Percentiles rank a stretch among this genome's conserved stretches.
These are phyloP conservation scores for Termitomyces sp. DNA, from an alignment of 768 basidiomycete species.

Conservation along the genomic window DNA sequence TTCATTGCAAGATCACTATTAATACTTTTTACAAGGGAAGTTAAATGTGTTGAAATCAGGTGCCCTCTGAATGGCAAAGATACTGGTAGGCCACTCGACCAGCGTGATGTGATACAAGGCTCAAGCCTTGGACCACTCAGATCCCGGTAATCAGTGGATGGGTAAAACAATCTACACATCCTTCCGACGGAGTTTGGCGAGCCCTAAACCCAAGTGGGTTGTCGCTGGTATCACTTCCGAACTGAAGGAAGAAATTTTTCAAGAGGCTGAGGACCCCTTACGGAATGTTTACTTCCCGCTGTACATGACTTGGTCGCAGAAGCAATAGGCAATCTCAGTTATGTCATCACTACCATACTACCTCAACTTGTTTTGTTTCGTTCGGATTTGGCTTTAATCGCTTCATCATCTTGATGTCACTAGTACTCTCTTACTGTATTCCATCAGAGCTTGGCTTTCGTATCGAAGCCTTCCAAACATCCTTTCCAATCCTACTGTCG, in stretches of 20 bases:
- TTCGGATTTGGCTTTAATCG: too few relatives aligned
- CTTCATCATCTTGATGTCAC: too few relatives aligned
- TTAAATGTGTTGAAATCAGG: neutral
- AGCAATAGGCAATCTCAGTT: neutral
- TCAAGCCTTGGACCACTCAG: neutral
- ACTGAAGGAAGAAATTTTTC: neutral
- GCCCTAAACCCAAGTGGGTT: neutral
- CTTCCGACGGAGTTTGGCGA: neutral
- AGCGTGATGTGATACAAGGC: neutral
- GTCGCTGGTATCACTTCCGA: slow-evolving; percentile 1
- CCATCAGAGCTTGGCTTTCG: too few relatives aligned
- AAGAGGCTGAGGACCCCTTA: slow-evolving; percentile 1
- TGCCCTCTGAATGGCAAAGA: slow-evolving; percentile 1
- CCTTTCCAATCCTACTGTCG: too few relatives aligned
- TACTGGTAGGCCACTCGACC: neutral
- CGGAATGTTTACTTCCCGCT: neutral
- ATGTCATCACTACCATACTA: too few relatives aligned
- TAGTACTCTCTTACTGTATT: too few relatives aligned
- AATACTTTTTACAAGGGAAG: neutral
- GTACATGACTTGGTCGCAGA: slow-evolving; percentile 4
- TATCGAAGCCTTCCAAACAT: too few relatives aligned
- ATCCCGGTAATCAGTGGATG: neutral
- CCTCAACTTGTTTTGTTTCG: too few relatives aligned
- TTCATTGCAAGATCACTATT: too few relatives aligned
- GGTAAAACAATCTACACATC: neutral